Base-by-base conservation (phyloP, 345 rosid genomes). In the Theobroma cacao region DNA sequence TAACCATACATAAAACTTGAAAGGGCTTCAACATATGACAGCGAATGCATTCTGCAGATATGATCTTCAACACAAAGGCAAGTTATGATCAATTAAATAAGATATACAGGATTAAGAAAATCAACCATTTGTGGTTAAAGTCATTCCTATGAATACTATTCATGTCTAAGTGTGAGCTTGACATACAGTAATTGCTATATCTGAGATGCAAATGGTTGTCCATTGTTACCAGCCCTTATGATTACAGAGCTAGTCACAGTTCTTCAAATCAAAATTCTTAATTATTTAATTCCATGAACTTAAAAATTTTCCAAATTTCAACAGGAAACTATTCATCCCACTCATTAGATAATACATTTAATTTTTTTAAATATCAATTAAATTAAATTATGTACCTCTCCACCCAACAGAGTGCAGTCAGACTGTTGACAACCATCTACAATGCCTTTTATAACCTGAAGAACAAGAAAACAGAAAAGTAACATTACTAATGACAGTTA, bases 371-470 rank as follows among this genome's bases (percentile, higher is more conserved):
- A n/a, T n/a, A 26, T 18, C 13, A 30, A 18, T 62, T 17, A 41
- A 75, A 17, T 59, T 41, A 41, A 17, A 40, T 28, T 30, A 77
- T 14, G 63, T 85, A 96, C 97, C 98, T 96, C 99, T 82, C 99
- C 99, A 18, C 99, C 99, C 80, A 96, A 80, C 65, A 94, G 93
- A 67, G 88, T 86, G 71, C 97, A 96, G 53, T 89, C 94, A 3
- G 97, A 89, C 77, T 91, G 98, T 64, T 77, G 82, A 81, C 99
- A 96, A 70, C 99, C 99, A 84, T 91, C 92, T 50, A 94, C 95
- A 63, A 94, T 96, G 33, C 99, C 99, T 85, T 90, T 91, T 65
- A 96, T 92, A 38, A 96, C 99, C 97, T 92, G 65, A 68, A 81
- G 8, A 56, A 75, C 20, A 62, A 65, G 28, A 52, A n/a, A 60